Percentiles rank a stretch among this genome's conserved stretches.
phyloP scores from a whole-genome alignment of 495 filamentous ascomycete genomes.

The Talaromyces nanjingensis region DNA sequence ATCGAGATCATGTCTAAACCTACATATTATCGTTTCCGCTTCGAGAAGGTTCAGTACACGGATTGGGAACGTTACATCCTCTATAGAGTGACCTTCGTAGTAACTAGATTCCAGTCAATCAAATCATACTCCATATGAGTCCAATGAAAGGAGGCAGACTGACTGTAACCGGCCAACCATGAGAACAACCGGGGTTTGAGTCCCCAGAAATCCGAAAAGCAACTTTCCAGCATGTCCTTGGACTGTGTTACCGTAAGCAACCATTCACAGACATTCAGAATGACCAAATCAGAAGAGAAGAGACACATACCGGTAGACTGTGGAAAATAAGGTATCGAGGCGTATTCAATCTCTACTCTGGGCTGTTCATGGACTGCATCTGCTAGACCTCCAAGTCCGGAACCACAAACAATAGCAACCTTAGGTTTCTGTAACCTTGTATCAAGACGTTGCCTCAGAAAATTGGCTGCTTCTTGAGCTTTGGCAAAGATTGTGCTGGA shows the following conservation, averaged over 20 bases:
- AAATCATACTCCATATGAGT: background rate
- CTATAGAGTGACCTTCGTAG: conserved; percentile 69
- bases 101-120: conserved; percentile 41
- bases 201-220: conserved; percentile 59
- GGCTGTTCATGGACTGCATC: conserved; percentile 47
- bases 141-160: conserved; percentile 23
- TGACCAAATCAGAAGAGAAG: conserved; percentile 7
- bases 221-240: conserved; percentile 68
- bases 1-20: conserved; percentile 13
- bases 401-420: conserved; percentile 68
- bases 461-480: conserved; percentile 32
- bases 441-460: conserved; percentile 35
- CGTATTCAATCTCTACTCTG: conserved; percentile 53
- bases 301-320: conserved; percentile 49
- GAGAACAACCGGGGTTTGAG: conserved; percentile 54
- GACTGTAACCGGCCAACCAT: conserved; percentile 72
- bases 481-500: conserved; percentile 20
- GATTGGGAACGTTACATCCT: conserved; percentile 61
- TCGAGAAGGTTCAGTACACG: conserved; percentile 65
- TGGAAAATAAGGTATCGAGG: conserved; percentile 60
- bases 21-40: conserved; percentile 56
- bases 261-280: background rate
- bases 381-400: conserved; percentile 62
- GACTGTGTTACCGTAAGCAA: conserved; percentile 30
- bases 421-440: conserved; percentile 41